Percentiles rank a stretch among this genome's conserved stretches.
phyloP scores from a whole-genome alignment of 495 filamentous ascomycete genomes.

The Chlorociboria aeruginascens region DNA sequence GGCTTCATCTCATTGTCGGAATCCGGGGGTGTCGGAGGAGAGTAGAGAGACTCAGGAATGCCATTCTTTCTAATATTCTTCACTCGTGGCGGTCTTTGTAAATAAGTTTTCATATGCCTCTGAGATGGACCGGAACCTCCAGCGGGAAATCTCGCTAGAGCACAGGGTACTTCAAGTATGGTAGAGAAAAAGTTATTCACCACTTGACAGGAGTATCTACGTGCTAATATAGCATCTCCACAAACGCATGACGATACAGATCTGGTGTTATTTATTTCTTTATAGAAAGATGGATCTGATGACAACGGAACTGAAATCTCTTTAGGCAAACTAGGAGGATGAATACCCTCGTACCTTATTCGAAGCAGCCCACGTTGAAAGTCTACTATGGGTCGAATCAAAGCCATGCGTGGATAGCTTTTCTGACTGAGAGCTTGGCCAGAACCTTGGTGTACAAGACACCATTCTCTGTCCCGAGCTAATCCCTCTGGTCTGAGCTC shows the following conservation, averaged over 20 bases:
- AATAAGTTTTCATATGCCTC: slow-evolving; percentile 52
- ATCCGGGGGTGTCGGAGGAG: slow-evolving; percentile 29
- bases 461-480: slow-evolving; percentile 92
- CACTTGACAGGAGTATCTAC: slow-evolving; percentile 49
- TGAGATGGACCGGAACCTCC: slow-evolving; percentile 39
- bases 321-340: slow-evolving; percentile 13
- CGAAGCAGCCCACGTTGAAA: slow-evolving; percentile 45
- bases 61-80: slow-evolving; percentile 3
- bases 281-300: slow-evolving; percentile 40
- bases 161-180: slow-evolving; percentile 62
- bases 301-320: slow-evolving; percentile 55
- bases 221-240: slow-evolving; percentile 58
- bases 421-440: slow-evolving; percentile 72
- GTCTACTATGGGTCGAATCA: slow-evolving; percentile 61
- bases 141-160: slow-evolving; percentile 68
- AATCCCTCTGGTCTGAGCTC: slow-evolving; percentile 66
- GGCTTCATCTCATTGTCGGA: slow-evolving; percentile 28
- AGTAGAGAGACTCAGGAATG: background rate
- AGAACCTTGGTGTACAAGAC: slow-evolving; percentile 72
- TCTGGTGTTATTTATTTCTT: slow-evolving; percentile 12
- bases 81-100: slow-evolving; percentile 39
- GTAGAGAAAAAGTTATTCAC: slow-evolving; percentile 64
- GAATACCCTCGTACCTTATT: slow-evolving; percentile 20
- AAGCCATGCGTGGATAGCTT: slow-evolving; percentile 68
- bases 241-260: slow-evolving; percentile 54